phyloP scores from a whole-genome alignment of 805 yeast genomes.

The Pichia californica region DNA sequence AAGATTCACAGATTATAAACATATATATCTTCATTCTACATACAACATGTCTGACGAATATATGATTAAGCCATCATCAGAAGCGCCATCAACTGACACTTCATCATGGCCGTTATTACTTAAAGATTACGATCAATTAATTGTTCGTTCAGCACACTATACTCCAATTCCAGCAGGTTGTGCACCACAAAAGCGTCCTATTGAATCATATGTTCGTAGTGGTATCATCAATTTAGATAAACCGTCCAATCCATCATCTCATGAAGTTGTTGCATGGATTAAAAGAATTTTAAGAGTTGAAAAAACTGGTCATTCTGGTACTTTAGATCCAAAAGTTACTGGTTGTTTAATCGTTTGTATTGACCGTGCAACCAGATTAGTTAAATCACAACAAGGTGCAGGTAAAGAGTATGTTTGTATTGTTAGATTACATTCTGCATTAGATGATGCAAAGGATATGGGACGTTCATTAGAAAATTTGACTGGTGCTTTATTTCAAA shows the following conservation, averaged over 20 bases:
- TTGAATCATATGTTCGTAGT: constrained; percentile 80
- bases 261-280: constrained; percentile 99
- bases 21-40: too few species aligned
- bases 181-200: constrained; percentile 90
- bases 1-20: too few species aligned
- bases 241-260: constrained; percentile 97
- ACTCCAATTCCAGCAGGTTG: constrained; percentile 96
- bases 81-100: constrained; percentile 75
- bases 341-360: constrained; percentile 98
- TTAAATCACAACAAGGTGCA: constrained; percentile 98
- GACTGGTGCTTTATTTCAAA: constrained; percentile 98
- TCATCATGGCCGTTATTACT: constrained; percentile 93
- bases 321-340: constrained; percentile 94
- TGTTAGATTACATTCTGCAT: constrained; percentile 88
- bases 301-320: constrained; percentile 99
- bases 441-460: constrained; percentile 81
- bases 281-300: constrained; percentile 92
- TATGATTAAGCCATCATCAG: constrained; percentile 83
- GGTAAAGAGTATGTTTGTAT: constrained; percentile 99
- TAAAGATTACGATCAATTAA: constrained; percentile 87
- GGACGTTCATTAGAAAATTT: constrained; percentile 84
- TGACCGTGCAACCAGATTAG: constrained; percentile 96
- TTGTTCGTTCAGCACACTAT: constrained; percentile 94
- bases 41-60: constrained; percentile 33
- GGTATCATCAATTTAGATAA: constrained; percentile 98